Percentiles rank a stretch among this genome's conserved stretches.
Conservation (phyloP, 768 basidiomycete species). For the Lactifluus hygrophoroides region DNA sequence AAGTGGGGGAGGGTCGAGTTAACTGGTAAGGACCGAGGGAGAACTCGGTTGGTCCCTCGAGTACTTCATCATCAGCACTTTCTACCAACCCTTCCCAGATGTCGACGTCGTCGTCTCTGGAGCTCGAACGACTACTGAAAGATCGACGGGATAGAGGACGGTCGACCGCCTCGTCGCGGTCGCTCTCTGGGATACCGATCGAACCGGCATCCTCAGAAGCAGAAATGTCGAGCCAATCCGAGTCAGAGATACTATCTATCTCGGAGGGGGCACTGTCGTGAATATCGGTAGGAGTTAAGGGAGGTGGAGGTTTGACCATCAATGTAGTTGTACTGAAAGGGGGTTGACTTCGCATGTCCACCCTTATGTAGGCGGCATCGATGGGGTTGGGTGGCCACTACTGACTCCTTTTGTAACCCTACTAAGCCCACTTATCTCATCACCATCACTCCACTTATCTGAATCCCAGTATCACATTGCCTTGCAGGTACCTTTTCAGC, state of each 20-base stretch:
- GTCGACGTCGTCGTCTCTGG: conserved; percentile 59
- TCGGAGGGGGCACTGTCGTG: conserved; percentile 47
- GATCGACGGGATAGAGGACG: conserved; percentile 58
- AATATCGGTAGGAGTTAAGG: conserved; percentile 24
- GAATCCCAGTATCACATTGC: neutral
- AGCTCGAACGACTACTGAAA: conserved; percentile 61
- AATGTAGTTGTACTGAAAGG: conserved; percentile 19
- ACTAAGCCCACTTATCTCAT: conserved; percentile 6
- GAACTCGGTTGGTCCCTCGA: conserved; percentile 21
- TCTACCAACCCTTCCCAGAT: conserved; percentile 75
- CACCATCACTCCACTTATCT: neutral
- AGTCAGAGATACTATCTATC: conserved; percentile 61
- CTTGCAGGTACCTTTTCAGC: conserved; percentile 30
- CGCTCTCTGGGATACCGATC: conserved; percentile 50
- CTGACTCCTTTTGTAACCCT: conserved; percentile 16
- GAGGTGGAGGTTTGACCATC: conserved; percentile 21
- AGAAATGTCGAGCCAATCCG: conserved; percentile 77
- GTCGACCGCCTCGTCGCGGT: conserved; percentile 46
- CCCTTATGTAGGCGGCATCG: conserved; percentile 18
- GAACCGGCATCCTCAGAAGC: conserved; percentile 69
- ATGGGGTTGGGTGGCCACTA: conserved; percentile 11
- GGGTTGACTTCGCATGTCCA: conserved; percentile 9
- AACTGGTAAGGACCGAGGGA: conserved; percentile 18
- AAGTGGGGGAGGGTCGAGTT: neutral
- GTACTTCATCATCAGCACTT: conserved; percentile 45